Evolutionary conservation across 75 land plant genomes (phyloP).

Genomic region (Sequoia sempervirens): DNA sequence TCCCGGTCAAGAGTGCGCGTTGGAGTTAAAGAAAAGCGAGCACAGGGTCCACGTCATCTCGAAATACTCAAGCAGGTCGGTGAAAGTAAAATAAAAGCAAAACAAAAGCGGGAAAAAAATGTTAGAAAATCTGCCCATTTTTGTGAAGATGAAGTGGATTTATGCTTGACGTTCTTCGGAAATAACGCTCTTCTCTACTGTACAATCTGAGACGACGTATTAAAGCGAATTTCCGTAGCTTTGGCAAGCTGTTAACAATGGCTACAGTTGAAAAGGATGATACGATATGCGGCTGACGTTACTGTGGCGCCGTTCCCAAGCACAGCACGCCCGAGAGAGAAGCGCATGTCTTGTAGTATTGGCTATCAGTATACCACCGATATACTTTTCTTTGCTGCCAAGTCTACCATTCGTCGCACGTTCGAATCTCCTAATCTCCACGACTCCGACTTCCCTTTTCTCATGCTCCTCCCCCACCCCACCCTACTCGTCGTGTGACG

Average conservation of each 20-base stretch:
- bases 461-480: not conserved
- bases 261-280: not conserved
- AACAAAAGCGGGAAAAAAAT: not conserved
- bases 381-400: constrained; percentile 6
- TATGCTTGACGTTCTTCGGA: not conserved
- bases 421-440: constrained; percentile 1
- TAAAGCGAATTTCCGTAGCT: not conserved
- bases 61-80: not conserved
- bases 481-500: not conserved
- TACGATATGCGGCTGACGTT: constrained; percentile 10
- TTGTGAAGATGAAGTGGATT: not conserved
- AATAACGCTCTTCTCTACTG: not conserved
- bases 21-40: not conserved
- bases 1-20: not conserved
- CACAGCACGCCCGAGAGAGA: not conserved
- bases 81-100: not conserved
- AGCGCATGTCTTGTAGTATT: not conserved
- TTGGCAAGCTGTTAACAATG: not conserved
- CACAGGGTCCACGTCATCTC: constrained; percentile 1
- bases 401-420: not conserved
- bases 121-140: not conserved
- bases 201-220: not conserved
- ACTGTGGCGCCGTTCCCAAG: constrained; percentile 6
- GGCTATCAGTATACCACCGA: not conserved
- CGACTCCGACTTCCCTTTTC: not conserved